These are phyloP conservation scores for Tephrocybe sp. DNA, from an alignment of 768 basidiomycete species.

Conservation along the genomic window DNA sequence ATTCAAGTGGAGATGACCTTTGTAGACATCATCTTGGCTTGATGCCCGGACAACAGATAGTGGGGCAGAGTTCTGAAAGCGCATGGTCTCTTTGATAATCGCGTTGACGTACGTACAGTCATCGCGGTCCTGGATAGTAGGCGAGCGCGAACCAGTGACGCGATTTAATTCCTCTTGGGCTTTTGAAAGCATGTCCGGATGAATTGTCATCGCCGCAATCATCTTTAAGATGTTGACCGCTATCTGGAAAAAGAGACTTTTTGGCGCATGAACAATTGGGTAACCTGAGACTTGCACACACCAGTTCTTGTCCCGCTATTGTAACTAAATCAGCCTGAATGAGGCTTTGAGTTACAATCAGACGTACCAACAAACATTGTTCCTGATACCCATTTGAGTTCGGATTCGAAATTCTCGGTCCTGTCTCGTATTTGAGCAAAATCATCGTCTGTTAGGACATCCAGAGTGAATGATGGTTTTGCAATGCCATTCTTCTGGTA, in stretches of 20 bases:
- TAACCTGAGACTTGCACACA: not conserved
- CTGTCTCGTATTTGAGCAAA: not conserved
- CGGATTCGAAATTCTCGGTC: not conserved
- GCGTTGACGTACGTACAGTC: not conserved
- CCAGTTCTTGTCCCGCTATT: not conserved
- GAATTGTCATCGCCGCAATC: not conserved
- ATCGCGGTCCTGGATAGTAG: no score
- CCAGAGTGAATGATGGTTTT: not conserved
- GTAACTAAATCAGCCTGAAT: not conserved
- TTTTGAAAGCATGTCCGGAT: no score
- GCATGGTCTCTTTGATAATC: not conserved
- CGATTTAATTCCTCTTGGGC: no score
- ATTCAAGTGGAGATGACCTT: not conserved
- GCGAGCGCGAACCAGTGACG: no score
- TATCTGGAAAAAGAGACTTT: not conserved
- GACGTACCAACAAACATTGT: not conserved
- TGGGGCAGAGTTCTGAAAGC: not conserved
- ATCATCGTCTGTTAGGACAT: not conserved
- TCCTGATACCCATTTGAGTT: not conserved
- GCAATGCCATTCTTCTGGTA: not conserved
- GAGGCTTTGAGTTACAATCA: not conserved
- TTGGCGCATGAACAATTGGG: not conserved
- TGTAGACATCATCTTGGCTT: not conserved
- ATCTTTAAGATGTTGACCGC: not conserved
- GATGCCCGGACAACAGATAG: not conserved